A percentile compares a stretch with the other conserved stretches of the same genome.
phyloP scores from a whole-genome alignment of 768 basidiomycete genomes.

The Boletus patriciae region DNA sequence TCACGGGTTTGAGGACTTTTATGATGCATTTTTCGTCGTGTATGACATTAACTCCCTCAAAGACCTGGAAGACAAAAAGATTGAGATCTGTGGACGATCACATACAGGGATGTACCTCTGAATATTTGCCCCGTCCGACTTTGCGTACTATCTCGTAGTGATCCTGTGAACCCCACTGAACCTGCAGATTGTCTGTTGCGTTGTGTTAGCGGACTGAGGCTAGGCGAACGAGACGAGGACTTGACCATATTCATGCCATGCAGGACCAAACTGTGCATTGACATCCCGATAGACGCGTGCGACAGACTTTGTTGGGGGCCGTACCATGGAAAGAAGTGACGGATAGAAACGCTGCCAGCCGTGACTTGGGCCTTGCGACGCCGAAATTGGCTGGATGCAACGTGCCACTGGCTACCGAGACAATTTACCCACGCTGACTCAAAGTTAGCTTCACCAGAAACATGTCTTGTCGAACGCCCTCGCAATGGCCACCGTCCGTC shows the following conservation, averaged over 20 bases:
- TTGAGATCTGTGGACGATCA: constrained; percentile 15
- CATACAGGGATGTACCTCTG: constrained; percentile 58
- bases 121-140: constrained; percentile 94
- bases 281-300: constrained; percentile 88
- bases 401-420: constrained; percentile 10
- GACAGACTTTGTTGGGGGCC: constrained; percentile 73
- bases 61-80: constrained; percentile 54
- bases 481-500: constrained; percentile 55
- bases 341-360: constrained; percentile 13
- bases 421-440: constrained; percentile 31
- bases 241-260: constrained; percentile 96
- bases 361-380: constrained; percentile 10
- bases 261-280: constrained; percentile 80
- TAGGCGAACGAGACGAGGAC: constrained; percentile 4
- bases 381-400: constrained; percentile 13
- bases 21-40: constrained; percentile 96
- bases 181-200: constrained; percentile 82
- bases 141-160: constrained; percentile 98
- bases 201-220: constrained; percentile 14
- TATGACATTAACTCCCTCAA: constrained; percentile 89
- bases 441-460: neutral
- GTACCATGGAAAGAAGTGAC: constrained; percentile 53
- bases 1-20: constrained; percentile 97
- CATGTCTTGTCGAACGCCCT: constrained; percentile 28
- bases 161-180: constrained; percentile 97